phyloP scores from a whole-genome alignment of 768 basidiomycete species.

The Podaxis sp. region DNA sequence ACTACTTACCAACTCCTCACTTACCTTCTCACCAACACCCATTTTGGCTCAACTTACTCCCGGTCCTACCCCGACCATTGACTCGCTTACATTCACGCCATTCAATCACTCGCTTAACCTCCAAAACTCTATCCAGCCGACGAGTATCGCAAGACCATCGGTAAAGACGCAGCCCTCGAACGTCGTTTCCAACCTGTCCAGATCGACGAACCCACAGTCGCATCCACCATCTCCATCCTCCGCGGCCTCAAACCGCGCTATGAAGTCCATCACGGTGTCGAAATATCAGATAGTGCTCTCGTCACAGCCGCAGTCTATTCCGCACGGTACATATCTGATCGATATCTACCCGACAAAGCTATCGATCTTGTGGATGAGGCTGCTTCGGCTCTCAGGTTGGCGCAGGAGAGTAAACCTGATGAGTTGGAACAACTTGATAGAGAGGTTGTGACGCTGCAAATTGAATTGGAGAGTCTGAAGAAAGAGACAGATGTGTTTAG shows the following conservation, averaged over 20 bases:
- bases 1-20: not conserved
- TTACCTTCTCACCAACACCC: not conserved
- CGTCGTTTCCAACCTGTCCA: slow-evolving; percentile 88
- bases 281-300: slow-evolving; percentile 84
- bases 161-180: slow-evolving; percentile 89
- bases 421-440: slow-evolving; percentile 80
- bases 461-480: slow-evolving; percentile 86
- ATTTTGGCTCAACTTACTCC: not conserved
- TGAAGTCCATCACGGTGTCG: slow-evolving; percentile 92
- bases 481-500: slow-evolving; percentile 87
- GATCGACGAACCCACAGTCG: slow-evolving; percentile 87
- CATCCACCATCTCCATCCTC: slow-evolving; percentile 82
- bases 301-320: slow-evolving; percentile 89
- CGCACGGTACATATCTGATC: slow-evolving; percentile 83
- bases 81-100: not conserved
- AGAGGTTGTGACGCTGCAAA: slow-evolving; percentile 83
- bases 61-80: not conserved
- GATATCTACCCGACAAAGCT: slow-evolving; percentile 89
- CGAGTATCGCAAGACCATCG: slow-evolving; percentile 89
- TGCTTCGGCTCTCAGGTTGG: slow-evolving; percentile 79
- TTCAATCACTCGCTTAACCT: not conserved
- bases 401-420: slow-evolving; percentile 88
- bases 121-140: slow-evolving; percentile 47
- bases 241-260: slow-evolving; percentile 83
- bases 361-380: slow-evolving; percentile 95